Conservation (phyloP, 129 eudicot species). For the Escallonia herrerae region DNA sequence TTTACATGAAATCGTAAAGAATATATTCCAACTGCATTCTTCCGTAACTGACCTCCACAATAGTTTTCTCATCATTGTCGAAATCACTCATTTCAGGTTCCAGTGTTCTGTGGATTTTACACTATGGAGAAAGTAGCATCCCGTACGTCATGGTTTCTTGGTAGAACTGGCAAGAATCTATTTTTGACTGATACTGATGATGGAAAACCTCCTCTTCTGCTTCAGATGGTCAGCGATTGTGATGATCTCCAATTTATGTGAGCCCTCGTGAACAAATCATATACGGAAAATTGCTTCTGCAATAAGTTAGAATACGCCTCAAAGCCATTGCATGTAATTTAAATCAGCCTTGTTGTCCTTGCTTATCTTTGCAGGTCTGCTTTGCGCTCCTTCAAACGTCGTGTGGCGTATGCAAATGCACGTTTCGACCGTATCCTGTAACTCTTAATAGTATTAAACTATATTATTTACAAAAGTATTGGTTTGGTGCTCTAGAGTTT, state of each 20-base stretch:
- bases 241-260: constrained; percentile 77
- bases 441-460: neutral
- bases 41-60: too few species aligned
- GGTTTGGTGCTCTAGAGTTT: too few species aligned
- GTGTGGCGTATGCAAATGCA: constrained; percentile 82
- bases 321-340: neutral
- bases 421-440: constrained; percentile 85
- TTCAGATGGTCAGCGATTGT: constrained; percentile 64
- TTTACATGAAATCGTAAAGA: too few species aligned
- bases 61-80: too few species aligned
- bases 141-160: constrained; percentile 61
- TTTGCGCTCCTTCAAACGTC: constrained; percentile 72
- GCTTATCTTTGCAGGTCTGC: constrained; percentile 56
- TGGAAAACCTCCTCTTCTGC: constrained; percentile 76
- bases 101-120: constrained; percentile 63
- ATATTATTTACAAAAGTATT: too few species aligned
- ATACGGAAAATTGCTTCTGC: constrained; percentile 1
- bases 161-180: constrained; percentile 87
- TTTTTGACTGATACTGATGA: constrained; percentile 59
- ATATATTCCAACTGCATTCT: too few species aligned
- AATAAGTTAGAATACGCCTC: neutral
- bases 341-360: neutral
- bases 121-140: constrained; percentile 64
- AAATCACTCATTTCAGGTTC: constrained; percentile 41
- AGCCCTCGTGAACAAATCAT: constrained; percentile 18